Conservation (phyloP, 2,329 filamentous ascomycete genomes). For the Endocalyx cinctus region DNA sequence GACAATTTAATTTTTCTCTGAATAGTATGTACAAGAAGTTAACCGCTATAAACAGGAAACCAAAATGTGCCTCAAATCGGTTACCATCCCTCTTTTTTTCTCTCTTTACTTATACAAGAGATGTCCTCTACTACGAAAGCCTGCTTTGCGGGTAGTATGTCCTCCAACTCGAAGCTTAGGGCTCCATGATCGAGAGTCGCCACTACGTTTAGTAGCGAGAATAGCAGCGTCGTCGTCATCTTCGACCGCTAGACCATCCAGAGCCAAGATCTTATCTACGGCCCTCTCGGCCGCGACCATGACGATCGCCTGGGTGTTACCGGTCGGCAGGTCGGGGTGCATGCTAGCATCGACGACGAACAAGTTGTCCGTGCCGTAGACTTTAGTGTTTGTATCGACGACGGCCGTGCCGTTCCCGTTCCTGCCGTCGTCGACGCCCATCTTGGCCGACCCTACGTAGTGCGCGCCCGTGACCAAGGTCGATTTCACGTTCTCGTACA, state of each 20-base stretch:
- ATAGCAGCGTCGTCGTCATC: too few species aligned
- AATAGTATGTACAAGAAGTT: too few species aligned
- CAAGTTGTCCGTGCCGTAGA: constrained; percentile 64
- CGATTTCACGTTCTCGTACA: constrained; percentile 7
- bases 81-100: too few species aligned
- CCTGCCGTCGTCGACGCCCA: constrained; percentile 41
- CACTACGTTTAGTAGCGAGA: too few species aligned
- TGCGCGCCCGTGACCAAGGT: constrained; percentile 10
- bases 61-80: too few species aligned
- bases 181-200: too few species aligned
- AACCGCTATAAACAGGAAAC: too few species aligned
- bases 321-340: constrained; percentile 9
- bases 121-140: too few species aligned
- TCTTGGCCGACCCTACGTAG: constrained; percentile 1
- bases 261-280: constrained; percentile 37
- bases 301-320: constrained; percentile 9
- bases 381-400: constrained; percentile 57
- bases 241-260: constrained; percentile 1
- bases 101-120: too few species aligned
- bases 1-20: too few species aligned
- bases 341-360: constrained; percentile 57
- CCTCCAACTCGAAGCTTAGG: too few species aligned
- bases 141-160: too few species aligned
- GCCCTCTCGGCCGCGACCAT: constrained; percentile 26
- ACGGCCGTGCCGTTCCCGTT: constrained; percentile 48